Evolutionary conservation across 345 rosid genomes (phyloP).

Genomic region (Lagerstroemia speciosa): DNA sequence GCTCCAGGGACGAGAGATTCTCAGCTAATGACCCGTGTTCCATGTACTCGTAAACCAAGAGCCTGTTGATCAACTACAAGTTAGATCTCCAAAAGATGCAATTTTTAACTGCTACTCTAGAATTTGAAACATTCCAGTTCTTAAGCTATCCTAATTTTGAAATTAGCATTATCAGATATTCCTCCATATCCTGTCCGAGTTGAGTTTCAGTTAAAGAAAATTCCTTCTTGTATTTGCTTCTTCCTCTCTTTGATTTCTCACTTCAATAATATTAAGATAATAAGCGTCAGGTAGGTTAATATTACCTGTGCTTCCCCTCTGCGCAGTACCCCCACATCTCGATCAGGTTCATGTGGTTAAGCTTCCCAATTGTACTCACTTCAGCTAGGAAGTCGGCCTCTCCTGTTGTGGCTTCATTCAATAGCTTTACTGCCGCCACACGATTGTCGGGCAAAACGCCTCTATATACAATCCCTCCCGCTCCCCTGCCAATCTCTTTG

Average conservation of each 20-base stretch:
- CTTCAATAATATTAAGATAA: not conserved
- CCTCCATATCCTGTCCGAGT: not conserved
- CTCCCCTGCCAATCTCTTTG: conserved; percentile 29
- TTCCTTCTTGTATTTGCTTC: not conserved
- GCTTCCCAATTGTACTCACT: conserved; percentile 24
- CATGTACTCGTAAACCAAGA: conserved; percentile 28
- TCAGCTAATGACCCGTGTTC: conserved; percentile 20
- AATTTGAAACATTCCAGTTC: not conserved
- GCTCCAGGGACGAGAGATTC: conserved; percentile 6
- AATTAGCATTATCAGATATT: not conserved
- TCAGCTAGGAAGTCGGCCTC: conserved; percentile 32
- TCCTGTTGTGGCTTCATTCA: conserved; percentile 16
- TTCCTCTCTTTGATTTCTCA: too few species aligned
- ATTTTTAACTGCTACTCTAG: not conserved
- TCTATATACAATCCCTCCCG: conserved; percentile 26
- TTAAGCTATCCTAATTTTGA: not conserved
- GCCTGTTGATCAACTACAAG: conserved; percentile 3
- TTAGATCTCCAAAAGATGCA: not conserved
- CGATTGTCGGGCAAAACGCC: conserved; percentile 13
- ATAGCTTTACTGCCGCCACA: conserved; percentile 24
- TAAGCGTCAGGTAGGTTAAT: not conserved
- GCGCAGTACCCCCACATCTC: conserved; percentile 30
- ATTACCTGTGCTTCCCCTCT: conserved; percentile 17
- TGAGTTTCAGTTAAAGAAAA: not conserved
- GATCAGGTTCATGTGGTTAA: conserved; percentile 31